phyloP scores from a whole-genome alignment of 176 grass and related monocot genomes.

The Triticum dicoccoides region DNA sequence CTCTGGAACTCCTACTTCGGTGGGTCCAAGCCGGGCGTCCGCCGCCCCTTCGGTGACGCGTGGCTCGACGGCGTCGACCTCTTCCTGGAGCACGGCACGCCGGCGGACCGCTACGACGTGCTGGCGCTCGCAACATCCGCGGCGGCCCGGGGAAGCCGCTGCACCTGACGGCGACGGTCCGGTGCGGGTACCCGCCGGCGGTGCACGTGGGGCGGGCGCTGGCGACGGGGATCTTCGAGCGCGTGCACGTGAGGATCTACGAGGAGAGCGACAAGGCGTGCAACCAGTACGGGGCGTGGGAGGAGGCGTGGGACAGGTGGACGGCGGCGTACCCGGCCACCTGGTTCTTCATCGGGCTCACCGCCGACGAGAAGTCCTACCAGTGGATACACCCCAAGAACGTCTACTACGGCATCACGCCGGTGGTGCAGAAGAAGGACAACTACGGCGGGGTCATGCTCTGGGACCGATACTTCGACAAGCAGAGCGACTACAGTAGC shows the following conservation, averaged over 20 bases:
- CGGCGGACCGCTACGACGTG: neutral
- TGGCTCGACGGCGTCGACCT: conserved; percentile 14
- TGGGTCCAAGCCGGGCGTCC: neutral
- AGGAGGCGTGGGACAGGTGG: conserved; percentile 6
- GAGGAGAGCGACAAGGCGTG: neutral
- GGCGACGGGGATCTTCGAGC: conserved; percentile 26
- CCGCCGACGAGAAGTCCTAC: neutral
- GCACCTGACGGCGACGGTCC: conserved; percentile 26
- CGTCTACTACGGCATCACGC: neutral
- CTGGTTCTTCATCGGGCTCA: neutral
- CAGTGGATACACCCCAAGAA: neutral
- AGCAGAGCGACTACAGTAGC: neutral
- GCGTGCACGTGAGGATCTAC: conserved; percentile 11
- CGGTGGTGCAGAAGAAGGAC: neutral
- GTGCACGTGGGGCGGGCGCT: neutral
- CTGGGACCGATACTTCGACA: conserved; percentile 14
- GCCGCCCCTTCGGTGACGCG: neutral
- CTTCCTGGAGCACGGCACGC: neutral
- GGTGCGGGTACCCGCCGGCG: conserved; percentile 13
- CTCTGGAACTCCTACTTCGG: neutral
- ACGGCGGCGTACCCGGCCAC: conserved; percentile 20
- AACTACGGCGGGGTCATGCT: neutral
- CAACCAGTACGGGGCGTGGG: neutral
- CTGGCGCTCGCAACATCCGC: neutral
- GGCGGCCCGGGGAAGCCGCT: neutral